A percentile compares a stretch with the other conserved stretches of the same genome.
phyloP scores from a whole-genome alignment of 805 yeast species.

The Cyberlindnera bimundalis region DNA sequence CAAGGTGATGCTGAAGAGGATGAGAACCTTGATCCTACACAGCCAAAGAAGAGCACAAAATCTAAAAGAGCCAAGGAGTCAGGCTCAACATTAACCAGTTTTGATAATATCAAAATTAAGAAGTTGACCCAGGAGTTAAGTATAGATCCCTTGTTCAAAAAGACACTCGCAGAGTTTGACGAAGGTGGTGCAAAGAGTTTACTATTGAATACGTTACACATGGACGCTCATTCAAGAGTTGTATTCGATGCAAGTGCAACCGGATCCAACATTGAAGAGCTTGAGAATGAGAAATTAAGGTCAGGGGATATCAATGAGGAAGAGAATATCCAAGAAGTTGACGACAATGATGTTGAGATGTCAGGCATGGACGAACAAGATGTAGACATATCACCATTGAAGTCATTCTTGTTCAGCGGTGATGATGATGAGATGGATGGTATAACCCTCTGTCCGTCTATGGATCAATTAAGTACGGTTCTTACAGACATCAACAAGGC shows the following conservation, averaged over 20 bases:
- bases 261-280: slow-evolving; percentile 17
- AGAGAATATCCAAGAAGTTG: slow-evolving; percentile 30
- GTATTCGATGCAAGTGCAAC: slow-evolving; percentile 57
- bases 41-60: slow-evolving; percentile 13
- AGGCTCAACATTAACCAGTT: slow-evolving; percentile 45
- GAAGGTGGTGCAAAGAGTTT: slow-evolving; percentile 80
- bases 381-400: slow-evolving; percentile 28
- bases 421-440: slow-evolving; percentile 26
- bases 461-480: slow-evolving; percentile 43
- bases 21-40: not conserved
- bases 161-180: slow-evolving; percentile 73
- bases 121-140: slow-evolving; percentile 60
- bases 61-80: slow-evolving; percentile 32
- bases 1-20: slow-evolving; percentile 8
- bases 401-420: slow-evolving; percentile 28
- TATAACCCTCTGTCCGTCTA: slow-evolving; percentile 64
- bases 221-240: slow-evolving; percentile 52
- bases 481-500: slow-evolving; percentile 37
- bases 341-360: slow-evolving; percentile 21
- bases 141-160: slow-evolving; percentile 73
- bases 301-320: slow-evolving; percentile 5
- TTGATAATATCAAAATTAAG: slow-evolving; percentile 48
- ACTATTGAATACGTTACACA: slow-evolving; percentile 55
- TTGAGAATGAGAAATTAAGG: slow-evolving; percentile 4
- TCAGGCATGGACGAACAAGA: slow-evolving; percentile 15